A percentile compares a stretch with the other conserved stretches of the same genome.
These are phyloP conservation scores for Ophiocordyceps camponoti-floridani DNA, from an alignment of 2,329 filamentous ascomycete genomes.

Conservation along the genomic window DNA sequence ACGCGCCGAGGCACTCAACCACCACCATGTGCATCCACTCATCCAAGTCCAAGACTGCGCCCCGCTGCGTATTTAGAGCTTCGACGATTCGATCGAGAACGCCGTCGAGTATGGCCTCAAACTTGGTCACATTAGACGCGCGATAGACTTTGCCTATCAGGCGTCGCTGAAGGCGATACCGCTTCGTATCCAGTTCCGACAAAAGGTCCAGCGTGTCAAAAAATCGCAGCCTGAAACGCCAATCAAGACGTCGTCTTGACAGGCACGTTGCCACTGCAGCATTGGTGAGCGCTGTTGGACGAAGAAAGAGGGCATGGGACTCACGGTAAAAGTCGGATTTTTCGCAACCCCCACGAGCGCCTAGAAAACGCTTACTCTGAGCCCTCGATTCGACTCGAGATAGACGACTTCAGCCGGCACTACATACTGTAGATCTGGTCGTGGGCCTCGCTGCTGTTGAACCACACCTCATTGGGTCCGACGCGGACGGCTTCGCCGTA, in stretches of 20 bases:
- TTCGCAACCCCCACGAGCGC: conserved; percentile 25
- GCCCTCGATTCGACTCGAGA: not conserved
- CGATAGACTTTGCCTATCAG: conserved; percentile 31
- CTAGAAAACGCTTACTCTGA: conserved; percentile 11
- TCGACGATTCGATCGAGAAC: conserved; percentile 18
- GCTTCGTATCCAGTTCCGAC: conserved; percentile 25
- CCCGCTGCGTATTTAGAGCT: conserved; percentile 17
- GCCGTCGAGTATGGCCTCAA: conserved; percentile 20
- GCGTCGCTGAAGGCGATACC: conserved; percentile 29
- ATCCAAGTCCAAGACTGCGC: conserved; percentile 25
- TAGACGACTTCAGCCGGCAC: not conserved
- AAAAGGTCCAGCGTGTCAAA: conserved; percentile 30
- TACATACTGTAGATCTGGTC: conserved; percentile 26
- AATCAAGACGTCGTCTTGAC: conserved; percentile 22
- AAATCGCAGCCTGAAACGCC: conserved; percentile 15
- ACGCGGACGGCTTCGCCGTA: conserved; percentile 35
- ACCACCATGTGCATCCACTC: conserved; percentile 39
- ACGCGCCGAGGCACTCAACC: conserved; percentile 31
- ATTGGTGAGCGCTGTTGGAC: not conserved
- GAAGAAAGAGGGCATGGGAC: conserved; percentile 2
- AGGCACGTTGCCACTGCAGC: conserved; percentile 25
- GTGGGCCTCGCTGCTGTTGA: conserved; percentile 27
- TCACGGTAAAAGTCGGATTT: conserved; percentile 35
- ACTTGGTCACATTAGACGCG: conserved; percentile 20
- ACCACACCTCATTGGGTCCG: conserved; percentile 35